Evolutionary conservation across 768 basidiomycete species (phyloP).

Genomic region (Mycena kentingensis): DNA sequence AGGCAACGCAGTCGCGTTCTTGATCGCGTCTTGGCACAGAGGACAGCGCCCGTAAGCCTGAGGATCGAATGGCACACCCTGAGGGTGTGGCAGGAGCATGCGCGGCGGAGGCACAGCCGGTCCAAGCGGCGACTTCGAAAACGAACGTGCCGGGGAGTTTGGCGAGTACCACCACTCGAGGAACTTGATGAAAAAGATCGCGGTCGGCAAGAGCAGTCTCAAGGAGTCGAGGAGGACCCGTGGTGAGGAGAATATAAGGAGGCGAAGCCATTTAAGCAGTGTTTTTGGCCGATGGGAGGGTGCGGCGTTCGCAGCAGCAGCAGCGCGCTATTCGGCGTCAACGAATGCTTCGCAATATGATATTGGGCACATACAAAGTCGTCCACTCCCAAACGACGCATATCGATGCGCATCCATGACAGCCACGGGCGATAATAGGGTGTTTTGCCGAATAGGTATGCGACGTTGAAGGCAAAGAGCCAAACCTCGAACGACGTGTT

Average conservation of each 20-base stretch:
- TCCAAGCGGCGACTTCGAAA: conserved; percentile 62
- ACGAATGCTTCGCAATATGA: conserved; percentile 11
- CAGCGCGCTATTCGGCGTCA: conserved; percentile 43
- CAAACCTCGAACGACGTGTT: conserved; percentile 80
- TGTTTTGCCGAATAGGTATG: conserved; percentile 87
- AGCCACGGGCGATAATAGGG: conserved; percentile 92
- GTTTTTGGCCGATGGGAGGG: conserved; percentile 29
- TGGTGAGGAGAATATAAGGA: conserved; percentile 54
- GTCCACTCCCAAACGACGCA: conserved; percentile 76
- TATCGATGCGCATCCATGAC: conserved; percentile 77
- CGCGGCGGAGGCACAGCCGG: conserved; percentile 77
- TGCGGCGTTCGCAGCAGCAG: conserved; percentile 34
- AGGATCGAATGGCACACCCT: conserved; percentile 64
- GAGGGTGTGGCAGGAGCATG: conserved; percentile 73
- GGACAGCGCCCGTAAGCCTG: conserved; percentile 82
- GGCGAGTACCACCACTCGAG: conserved; percentile 99
- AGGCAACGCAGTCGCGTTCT: conserved; percentile 87
- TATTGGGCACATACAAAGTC: conserved; percentile 60
- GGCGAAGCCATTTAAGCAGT: conserved; percentile 45
- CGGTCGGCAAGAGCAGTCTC: conserved; percentile 76
- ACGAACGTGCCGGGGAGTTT: conserved; percentile 77
- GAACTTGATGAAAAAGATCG: conserved; percentile 95
- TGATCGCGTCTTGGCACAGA: conserved; percentile 68
- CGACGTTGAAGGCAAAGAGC: conserved; percentile 81
- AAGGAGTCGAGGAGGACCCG: conserved; percentile 74